Conservation (phyloP, 352 stramenopile genomes). For the Globisporangium yorkense region DNA sequence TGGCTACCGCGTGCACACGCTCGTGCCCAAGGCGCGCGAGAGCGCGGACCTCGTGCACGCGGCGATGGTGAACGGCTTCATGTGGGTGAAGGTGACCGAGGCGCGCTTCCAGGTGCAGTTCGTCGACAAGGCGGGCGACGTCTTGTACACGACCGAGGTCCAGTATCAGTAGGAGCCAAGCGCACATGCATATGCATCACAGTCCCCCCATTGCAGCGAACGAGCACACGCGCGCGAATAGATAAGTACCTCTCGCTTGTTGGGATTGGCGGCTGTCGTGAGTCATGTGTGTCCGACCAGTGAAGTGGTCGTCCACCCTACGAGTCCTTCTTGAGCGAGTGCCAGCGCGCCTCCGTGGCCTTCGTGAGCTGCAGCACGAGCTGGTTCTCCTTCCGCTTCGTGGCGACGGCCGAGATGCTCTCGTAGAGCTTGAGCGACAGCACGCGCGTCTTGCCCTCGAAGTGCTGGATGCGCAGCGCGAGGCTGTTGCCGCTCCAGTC, state of each 20-base stretch:
- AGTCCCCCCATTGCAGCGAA: no score
- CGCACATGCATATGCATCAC: not conserved
- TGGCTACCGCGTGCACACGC: constrained; percentile 60
- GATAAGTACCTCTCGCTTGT: constrained; percentile 11
- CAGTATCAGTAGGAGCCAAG: constrained; percentile 23
- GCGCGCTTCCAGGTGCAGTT: constrained; percentile 72
- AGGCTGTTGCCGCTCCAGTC: constrained; percentile 63
- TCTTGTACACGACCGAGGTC: constrained; percentile 81
- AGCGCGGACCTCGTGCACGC: constrained; percentile 73
- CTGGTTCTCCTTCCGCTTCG: constrained; percentile 76
- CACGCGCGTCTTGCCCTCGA: constrained; percentile 65
- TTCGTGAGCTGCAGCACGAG: constrained; percentile 76
- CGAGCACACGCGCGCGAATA: not conserved
- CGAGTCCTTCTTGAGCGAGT: constrained; percentile 80
- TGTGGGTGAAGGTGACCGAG: constrained; percentile 69
- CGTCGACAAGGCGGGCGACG: constrained; percentile 52
- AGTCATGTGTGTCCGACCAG: not conserved
- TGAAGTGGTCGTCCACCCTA: constrained; percentile 6
- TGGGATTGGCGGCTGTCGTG: not conserved
- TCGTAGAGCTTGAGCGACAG: constrained; percentile 75
- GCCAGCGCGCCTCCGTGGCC: constrained; percentile 71
- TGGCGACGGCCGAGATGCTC: constrained; percentile 74
- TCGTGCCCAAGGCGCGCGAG: constrained; percentile 57
- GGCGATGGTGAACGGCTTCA: constrained; percentile 82
- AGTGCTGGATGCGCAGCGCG: constrained; percentile 53